These are phyloP conservation scores for Zygnema cylindricum DNA, from an alignment of 139 green algal genomes.

Conservation along the genomic window DNA sequence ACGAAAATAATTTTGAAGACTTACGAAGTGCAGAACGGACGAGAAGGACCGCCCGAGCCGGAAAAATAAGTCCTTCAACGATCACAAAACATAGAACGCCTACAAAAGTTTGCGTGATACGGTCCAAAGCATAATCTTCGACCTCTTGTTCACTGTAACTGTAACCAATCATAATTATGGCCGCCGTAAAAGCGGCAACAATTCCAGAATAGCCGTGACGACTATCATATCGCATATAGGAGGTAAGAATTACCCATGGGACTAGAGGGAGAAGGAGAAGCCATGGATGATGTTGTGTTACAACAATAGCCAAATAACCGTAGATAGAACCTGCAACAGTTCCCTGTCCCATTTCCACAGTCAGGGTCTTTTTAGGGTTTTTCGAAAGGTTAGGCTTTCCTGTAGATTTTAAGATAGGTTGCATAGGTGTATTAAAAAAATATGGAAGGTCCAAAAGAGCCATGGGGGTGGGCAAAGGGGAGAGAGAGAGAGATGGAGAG, in stretches of 20 bases:
- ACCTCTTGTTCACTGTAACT: not conserved
- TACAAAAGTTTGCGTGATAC: conserved; percentile 17
- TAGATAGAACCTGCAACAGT: conserved; percentile 20
- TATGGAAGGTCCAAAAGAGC: conserved; percentile 29
- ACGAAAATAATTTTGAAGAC: not conserved
- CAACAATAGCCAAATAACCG: no score
- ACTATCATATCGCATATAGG: conserved; percentile 6
- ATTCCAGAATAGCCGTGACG: not conserved
- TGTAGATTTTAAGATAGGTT: not conserved
- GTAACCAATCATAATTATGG: no score
- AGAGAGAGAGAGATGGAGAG: not conserved
- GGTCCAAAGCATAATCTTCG: not conserved
- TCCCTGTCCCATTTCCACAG: not conserved
- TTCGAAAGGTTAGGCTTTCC: conserved; percentile 3
- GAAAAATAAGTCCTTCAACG: not conserved
- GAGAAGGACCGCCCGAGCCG: not conserved
- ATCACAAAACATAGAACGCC: conserved; percentile 8
- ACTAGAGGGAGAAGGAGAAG: conserved; percentile 37
- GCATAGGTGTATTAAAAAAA: not conserved
- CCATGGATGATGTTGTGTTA: no score
- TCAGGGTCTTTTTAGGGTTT: not conserved
- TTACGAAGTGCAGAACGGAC: not conserved
- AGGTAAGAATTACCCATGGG: not conserved
- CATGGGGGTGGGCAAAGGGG: conserved; percentile 14
- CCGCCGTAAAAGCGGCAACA: not conserved